A percentile compares a stretch with the other conserved stretches of the same genome.
Evolutionary conservation across 805 yeast genomes (phyloP).

Genomic region (Candida silvicultrix): DNA sequence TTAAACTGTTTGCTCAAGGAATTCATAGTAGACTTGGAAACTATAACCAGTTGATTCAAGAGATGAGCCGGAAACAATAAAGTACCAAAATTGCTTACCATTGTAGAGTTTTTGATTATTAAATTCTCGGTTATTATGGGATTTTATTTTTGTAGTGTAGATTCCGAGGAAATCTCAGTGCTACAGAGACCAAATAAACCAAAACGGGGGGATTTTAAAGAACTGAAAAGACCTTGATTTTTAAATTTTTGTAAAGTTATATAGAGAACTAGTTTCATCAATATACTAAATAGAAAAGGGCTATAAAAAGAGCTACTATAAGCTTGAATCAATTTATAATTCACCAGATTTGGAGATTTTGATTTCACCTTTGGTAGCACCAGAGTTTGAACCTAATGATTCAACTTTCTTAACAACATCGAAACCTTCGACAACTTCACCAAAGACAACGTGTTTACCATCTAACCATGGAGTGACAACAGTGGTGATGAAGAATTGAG

Average conservation of each 20-base stretch:
- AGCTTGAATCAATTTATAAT: slow-evolving; percentile 19
- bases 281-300: too few relatives aligned
- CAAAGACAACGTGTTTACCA: slow-evolving; percentile 93
- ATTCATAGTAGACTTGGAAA: slow-evolving; percentile 22
- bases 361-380: slow-evolving; percentile 64
- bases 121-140: not conserved
- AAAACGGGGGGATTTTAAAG: too few relatives aligned
- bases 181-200: too few relatives aligned
- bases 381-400: slow-evolving; percentile 64
- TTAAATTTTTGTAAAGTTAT: not conserved
- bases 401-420: slow-evolving; percentile 86
- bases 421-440: slow-evolving; percentile 81
- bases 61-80: not conserved
- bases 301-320: too few relatives aligned
- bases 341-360: slow-evolving; percentile 53
- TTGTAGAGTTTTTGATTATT: too few relatives aligned
- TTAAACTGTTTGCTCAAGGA: slow-evolving; percentile 27
- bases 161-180: not conserved
- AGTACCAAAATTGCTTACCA: not conserved
- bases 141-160: too few relatives aligned
- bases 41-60: not conserved
- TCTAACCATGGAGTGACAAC: slow-evolving; percentile 85
- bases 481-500: slow-evolving; percentile 95
- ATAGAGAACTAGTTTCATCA: not conserved
- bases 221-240: not conserved